Percentiles rank a stretch among this genome's conserved stretches.
Conservation (phyloP, 2,329 filamentous ascomycete species). For the Apiospora rasikravindrae region DNA sequence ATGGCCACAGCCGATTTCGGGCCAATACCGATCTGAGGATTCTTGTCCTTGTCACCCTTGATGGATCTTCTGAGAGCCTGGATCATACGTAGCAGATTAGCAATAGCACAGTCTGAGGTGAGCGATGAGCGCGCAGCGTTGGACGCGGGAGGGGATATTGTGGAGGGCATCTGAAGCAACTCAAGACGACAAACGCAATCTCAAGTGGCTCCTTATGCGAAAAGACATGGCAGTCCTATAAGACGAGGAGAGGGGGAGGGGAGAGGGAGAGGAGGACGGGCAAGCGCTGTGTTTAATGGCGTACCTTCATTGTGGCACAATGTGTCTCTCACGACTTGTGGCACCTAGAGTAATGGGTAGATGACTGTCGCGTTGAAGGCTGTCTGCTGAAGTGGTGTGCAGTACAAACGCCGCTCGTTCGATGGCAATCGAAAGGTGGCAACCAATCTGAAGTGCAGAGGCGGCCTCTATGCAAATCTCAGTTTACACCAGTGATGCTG, state of each 20-base stretch:
- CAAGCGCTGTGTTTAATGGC: conserved; percentile 36
- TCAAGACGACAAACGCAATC: conserved; percentile 21
- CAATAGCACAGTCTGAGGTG: conserved; percentile 30
- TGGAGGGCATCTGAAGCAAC: conserved; percentile 25
- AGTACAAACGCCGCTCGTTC: conserved; percentile 1
- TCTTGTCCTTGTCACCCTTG: conserved; percentile 84
- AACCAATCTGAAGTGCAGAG: background rate
- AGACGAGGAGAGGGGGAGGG: conserved; percentile 22
- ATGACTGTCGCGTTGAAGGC: background rate
- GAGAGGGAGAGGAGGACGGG: conserved; percentile 23
- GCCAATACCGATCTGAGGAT: conserved; percentile 75
- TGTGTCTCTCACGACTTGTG: conserved; percentile 31
- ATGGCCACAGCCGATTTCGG: conserved; percentile 89
- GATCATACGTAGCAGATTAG: conserved; percentile 48
- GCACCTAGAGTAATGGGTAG: conserved; percentile 12
- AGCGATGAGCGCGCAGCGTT: conserved; percentile 30
- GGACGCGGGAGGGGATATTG: conserved; percentile 33
- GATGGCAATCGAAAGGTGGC: background rate
- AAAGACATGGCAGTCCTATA: conserved; percentile 5
- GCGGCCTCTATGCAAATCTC: background rate
- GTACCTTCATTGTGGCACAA: conserved; percentile 43
- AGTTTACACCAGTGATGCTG: background rate
- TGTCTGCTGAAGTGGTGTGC: background rate
- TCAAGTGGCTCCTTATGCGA: conserved; percentile 21
- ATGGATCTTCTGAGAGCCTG: conserved; percentile 86